Percentiles rank a stretch among this genome's conserved stretches.
Evolutionary conservation across 2,329 filamentous ascomycete species (phyloP).

Genomic region (Clonostachys sp.): DNA sequence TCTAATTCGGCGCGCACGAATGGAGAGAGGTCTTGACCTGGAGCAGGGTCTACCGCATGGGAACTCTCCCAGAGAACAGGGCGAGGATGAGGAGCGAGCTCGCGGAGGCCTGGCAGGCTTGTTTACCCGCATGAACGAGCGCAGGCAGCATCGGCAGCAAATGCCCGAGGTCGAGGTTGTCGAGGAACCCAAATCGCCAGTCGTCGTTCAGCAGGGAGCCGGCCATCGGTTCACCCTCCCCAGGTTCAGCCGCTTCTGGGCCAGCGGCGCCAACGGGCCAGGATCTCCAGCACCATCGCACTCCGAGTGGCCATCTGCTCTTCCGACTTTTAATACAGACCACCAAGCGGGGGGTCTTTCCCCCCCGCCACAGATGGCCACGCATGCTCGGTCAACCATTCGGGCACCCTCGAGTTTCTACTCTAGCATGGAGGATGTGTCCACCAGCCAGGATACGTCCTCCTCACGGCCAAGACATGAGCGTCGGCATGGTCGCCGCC

Average conservation of each 20-base stretch:
- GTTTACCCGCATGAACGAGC: not conserved
- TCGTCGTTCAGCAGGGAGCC: not conserved
- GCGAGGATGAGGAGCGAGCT: not conserved
- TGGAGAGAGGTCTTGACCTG: constrained; percentile 13
- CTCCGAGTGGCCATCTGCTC: not conserved
- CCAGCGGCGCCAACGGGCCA: not conserved
- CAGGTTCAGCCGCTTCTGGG: not conserved
- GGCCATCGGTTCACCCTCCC: not conserved
- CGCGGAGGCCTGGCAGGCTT: not conserved
- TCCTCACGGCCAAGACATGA: not conserved
- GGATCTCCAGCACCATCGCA: not conserved
- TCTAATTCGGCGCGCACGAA: constrained; percentile 20
- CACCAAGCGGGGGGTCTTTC: not conserved
- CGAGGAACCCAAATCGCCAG: not conserved
- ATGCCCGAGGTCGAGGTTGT: not conserved
- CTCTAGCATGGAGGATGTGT: not conserved
- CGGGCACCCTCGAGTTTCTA: constrained; percentile 1
- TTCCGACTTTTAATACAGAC: not conserved
- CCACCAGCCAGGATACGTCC: not conserved
- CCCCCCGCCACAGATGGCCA: not conserved
- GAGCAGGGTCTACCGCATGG: constrained; percentile 2
- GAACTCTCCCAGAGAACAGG: too few relatives aligned
- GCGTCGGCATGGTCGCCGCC: constrained; percentile 1
- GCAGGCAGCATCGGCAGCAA: not conserved
- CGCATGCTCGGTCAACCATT: not conserved